Evolutionary conservation across 768 basidiomycete genomes (phyloP).

Genomic region (Chalciporus pseudorubinellus): DNA sequence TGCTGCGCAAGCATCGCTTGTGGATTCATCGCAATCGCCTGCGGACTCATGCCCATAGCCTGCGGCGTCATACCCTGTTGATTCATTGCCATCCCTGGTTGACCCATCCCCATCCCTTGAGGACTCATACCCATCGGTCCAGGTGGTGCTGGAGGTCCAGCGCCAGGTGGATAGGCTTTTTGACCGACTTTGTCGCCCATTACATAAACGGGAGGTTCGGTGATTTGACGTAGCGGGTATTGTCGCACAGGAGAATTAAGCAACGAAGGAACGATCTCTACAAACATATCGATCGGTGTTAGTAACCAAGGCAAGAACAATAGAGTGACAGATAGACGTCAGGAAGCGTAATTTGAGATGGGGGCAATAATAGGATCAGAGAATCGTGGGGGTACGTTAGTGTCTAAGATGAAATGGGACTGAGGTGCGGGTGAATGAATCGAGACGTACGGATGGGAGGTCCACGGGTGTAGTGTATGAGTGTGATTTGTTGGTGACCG

Average conservation of each 20-base stretch:
- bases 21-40: constrained; percentile 20
- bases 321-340: not conserved
- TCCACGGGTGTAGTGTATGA: constrained; percentile 75
- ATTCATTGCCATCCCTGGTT: constrained; percentile 21
- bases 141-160: constrained; percentile 32
- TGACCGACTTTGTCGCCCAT: constrained; percentile 72
- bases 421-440: not conserved
- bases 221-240: constrained; percentile 67
- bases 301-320: constrained; percentile 11
- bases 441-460: constrained; percentile 54
- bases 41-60: constrained; percentile 21
- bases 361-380: not conserved
- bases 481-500: constrained; percentile 67
- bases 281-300: not conserved
- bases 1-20: constrained; percentile 69
- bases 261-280: constrained; percentile 60
- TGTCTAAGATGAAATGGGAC: constrained; percentile 19
- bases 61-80: constrained; percentile 25
- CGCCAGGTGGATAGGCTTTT: constrained; percentile 47
- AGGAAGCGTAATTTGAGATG: not conserved
- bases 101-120: constrained; percentile 25
- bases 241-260: constrained; percentile 60
- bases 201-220: constrained; percentile 68
- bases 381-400: not conserved
- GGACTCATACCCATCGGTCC: constrained; percentile 27